Evolutionary conservation across 106 monocot genomes (phyloP).

Genomic region (Triglochin maritima): DNA sequence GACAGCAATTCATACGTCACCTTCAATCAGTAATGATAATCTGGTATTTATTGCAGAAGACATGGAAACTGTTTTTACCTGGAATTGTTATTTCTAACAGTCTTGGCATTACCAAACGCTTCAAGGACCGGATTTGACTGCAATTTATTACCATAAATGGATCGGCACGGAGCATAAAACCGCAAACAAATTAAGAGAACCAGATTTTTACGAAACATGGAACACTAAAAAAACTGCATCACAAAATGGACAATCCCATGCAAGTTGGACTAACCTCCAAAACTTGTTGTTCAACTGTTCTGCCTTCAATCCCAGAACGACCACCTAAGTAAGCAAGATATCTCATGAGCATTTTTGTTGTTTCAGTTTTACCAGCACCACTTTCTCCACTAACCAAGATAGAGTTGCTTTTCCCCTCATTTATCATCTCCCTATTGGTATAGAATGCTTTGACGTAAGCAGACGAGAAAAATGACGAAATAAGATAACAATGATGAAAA

Average conservation of each 20-base stretch:
- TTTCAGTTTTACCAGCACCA: slow-evolving; percentile 95
- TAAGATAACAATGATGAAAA: background rate
- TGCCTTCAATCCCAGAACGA: slow-evolving; percentile 59
- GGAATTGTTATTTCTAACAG: slow-evolving; percentile 36
- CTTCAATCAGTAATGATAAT: background rate
- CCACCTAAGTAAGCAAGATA: slow-evolving; percentile 93
- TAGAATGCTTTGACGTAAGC: slow-evolving; percentile 6
- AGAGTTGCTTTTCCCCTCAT: slow-evolving; percentile 80
- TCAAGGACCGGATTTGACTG: slow-evolving; percentile 39
- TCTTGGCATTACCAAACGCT: slow-evolving; percentile 40
- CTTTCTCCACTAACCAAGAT: slow-evolving; percentile 95
- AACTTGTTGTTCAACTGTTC: slow-evolving; percentile 95
- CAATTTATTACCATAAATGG: background rate
- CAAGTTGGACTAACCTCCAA: slow-evolving; percentile 46
- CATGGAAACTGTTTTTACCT: slow-evolving; percentile 10
- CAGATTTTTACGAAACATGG: background rate
- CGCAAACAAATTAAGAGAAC: background rate
- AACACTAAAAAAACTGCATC: background rate
- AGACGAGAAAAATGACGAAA: background rate
- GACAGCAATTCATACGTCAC: background rate
- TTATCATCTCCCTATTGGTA: slow-evolving; percentile 69
- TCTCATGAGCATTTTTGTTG: slow-evolving; percentile 88
- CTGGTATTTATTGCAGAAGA: background rate
- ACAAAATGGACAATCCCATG: background rate
- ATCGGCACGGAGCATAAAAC: slow-evolving; percentile 1